Percentiles rank a stretch among this genome's conserved stretches.
Conservation (phyloP, 225 moss, liverwort and hornwort genomes). For the Climacium dendroides region DNA sequence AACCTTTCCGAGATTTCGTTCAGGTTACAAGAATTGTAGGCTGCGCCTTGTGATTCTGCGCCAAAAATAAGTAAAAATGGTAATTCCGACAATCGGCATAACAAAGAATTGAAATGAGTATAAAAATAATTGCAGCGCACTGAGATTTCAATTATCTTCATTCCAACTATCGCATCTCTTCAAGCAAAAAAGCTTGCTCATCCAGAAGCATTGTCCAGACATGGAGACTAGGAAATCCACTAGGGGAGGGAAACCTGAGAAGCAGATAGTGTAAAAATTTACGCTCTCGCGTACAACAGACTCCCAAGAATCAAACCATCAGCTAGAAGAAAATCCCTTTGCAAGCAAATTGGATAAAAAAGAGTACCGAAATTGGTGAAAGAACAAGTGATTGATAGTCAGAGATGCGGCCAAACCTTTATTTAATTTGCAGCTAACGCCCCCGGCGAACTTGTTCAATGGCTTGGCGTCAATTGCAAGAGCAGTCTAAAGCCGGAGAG, state of each 20-base stretch:
- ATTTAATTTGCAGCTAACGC: not conserved
- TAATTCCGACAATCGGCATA: not conserved
- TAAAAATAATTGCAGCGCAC: not conserved
- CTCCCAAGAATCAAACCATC: not conserved
- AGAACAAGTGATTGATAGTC: too few relatives aligned
- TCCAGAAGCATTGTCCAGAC: not conserved
- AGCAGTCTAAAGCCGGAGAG: not conserved
- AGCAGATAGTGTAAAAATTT: not conserved
- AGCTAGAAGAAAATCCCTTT: not conserved
- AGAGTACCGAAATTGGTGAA: not conserved
- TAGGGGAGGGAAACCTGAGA: not conserved
- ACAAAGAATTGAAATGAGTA: not conserved
- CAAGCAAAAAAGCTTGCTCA: not conserved
- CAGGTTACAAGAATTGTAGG: not conserved
- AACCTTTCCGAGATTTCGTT: not conserved
- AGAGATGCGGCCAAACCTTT: not conserved
- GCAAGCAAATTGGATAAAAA: not conserved
- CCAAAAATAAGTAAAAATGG: not conserved
- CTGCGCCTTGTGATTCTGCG: not conserved
- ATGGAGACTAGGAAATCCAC: not conserved
- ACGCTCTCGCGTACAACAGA: not conserved
- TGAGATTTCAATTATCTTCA: not conserved
- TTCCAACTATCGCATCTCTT: not conserved
- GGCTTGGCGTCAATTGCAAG: not conserved
- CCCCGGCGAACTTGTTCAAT: not conserved